Evolutionary conservation across 495 filamentous ascomycete genomes (phyloP).

Genomic region (Neurospora sp.): DNA sequence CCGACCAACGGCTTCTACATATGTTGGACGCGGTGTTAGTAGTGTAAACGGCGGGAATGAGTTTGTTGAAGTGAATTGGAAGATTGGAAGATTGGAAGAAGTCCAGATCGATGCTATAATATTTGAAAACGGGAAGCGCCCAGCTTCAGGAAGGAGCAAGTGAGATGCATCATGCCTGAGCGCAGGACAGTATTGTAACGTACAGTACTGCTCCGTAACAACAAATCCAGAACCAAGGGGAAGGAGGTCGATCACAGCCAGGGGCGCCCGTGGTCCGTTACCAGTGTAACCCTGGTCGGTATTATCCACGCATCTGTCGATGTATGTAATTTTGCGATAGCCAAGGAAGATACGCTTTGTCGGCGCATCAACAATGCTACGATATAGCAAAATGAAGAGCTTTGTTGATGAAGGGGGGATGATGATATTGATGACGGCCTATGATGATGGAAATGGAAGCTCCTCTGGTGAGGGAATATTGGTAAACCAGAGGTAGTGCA

Average conservation of each 20-base stretch:
- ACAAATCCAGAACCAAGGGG: not conserved
- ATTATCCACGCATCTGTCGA: not conserved
- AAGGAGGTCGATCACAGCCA: not conserved
- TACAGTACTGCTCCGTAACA: not conserved
- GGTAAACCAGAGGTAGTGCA: not conserved
- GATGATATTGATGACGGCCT: not conserved
- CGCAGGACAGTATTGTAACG: not conserved
- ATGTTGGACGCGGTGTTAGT: not conserved
- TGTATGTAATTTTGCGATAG: not conserved
- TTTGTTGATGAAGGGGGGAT: not conserved
- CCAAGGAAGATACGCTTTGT: not conserved
- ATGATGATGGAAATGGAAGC: not conserved
- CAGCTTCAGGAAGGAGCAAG: not conserved
- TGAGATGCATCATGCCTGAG: not conserved
- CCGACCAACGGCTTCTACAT: not conserved
- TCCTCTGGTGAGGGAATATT: not conserved
- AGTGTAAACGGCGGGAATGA: not conserved
- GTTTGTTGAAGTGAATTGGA: not conserved
- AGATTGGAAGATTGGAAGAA: not conserved
- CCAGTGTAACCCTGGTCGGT: not conserved
- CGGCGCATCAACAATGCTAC: not conserved
- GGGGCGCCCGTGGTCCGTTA: not conserved
- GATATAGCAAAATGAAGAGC: too few species aligned
- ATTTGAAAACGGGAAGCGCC: not conserved
- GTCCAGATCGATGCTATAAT: not conserved